Evolutionary conservation across 139 green algal species (phyloP), one percentile per base, ranked within the genome.

Genomic region (Microglena sp.): DNA sequence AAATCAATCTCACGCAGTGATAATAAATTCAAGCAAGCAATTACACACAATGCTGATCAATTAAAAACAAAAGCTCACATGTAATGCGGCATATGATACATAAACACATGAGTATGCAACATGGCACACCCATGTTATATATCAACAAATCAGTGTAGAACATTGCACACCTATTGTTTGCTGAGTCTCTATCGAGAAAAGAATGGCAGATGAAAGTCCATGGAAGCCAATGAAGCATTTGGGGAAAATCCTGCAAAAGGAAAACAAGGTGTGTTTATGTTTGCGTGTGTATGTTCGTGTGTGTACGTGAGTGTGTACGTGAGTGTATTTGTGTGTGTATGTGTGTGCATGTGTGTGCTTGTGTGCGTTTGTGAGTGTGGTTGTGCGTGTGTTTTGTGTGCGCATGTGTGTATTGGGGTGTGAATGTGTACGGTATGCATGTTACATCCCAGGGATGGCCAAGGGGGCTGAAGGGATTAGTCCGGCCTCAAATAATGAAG

Each of bases 161-260:
- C 11, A 3, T 34, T 18, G 2, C 70, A 11, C 70, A 87, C 84
- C 82, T 28, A 92, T 92, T 2, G 83, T 89, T 35, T 87, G 72
- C 62, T 89, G 77, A 5, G 82, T 90, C 65, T 84, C 83, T 3
- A 89, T 69, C 7, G 81, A 77, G 33, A 90, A 89, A 45, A 88
- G 71, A 46, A 87, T 77, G 6, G 83, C 75, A 2, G 76, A 77
- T 8, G 73, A 62, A 57, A 83, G 85, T 29, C 62, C 70, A 18
- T 79, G 34, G 15, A 85, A 80, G 33, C 76, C 77, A 33, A 70
- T 58, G 30, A 83, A 83, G 75, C 83, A 90, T 3, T 3, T 62
- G 30, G 24, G 18, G 57, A 79, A 74, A 2, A 59, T 67, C 66
- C 76, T 88, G 62, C 32, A 24, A 5, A 64, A 24, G 11, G 31